Evolutionary conservation across 495 filamentous ascomycete species (phyloP), one percentile per base, ranked within the genome.

Genomic region (Jackrogersella multiformis): DNA sequence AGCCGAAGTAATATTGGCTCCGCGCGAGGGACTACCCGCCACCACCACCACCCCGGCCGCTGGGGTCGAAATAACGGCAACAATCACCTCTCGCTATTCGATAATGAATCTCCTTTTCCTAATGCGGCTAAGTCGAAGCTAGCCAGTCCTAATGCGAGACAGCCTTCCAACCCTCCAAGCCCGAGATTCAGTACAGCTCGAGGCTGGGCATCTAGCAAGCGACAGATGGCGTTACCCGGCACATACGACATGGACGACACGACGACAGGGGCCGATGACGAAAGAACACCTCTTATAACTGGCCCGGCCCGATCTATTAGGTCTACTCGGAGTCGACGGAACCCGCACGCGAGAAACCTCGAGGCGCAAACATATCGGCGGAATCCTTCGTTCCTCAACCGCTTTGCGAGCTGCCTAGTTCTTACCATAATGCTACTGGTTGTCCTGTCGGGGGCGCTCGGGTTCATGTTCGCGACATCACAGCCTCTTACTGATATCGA

Each of bases 401-500:
- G 88, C 16, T 91, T 93, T 73, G 91, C 91, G 23, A 91, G 92
- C 38, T 97, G 92, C 69, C 79, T 92, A 8, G 84, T 95, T 9
- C 81, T 96, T 24, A 84, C 87, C 13, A 78, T 93, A 23, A 85
- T 97, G 75, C 74, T 97, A 18, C 66, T 92, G 13, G 78, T 96
- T 5, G 83, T 97, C 26, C 82, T 96, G 32, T 87, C 92, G 13
- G 92, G 90, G 20, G 89, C 90, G 4, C 87, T 93, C 16, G 92
- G 90, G 12, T 96, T 98, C 77, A 83, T 97, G 72, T 87, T 96
- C 66, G 89, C 93, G 16, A 93, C 93, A 36, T 96, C 93, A n/a
- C 93, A 96, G 64, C 89, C 93, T 6, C 83, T 99, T 9, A 78
- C 88, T 38, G 87, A 91, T 42, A 89, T 98, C 55, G 80, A 87